A percentile compares a stretch with the other conserved stretches of the same genome.
Evolutionary conservation across 2,329 filamentous ascomycete species (phyloP).

Genomic region (Talaromyces albobiverticillius): DNA sequence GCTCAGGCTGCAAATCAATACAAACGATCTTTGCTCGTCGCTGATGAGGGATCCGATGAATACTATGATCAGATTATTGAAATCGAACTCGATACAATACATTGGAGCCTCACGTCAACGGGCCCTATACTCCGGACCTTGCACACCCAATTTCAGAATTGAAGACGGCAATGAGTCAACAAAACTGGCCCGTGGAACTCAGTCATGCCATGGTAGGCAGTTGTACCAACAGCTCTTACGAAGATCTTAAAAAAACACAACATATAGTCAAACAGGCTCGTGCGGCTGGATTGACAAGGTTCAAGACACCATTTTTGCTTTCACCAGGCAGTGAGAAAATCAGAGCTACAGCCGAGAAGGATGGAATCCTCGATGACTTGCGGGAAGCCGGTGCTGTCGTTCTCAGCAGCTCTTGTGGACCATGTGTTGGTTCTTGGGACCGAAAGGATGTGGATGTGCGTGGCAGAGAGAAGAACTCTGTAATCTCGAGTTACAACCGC

Average conservation of each 20-base stretch:
- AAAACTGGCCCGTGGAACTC: constrained; percentile 92
- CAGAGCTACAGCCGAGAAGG: constrained; percentile 82
- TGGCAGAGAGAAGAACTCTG: constrained; percentile 73
- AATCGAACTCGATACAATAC: constrained; percentile 89
- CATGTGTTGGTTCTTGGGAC: constrained; percentile 94
- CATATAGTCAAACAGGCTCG: constrained; percentile 55
- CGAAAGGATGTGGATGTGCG: constrained; percentile 91
- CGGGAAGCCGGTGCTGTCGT: constrained; percentile 94
- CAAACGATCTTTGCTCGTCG: constrained; percentile 75
- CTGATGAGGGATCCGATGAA: constrained; percentile 72
- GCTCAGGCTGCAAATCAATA: constrained; percentile 80
- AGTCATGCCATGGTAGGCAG: constrained; percentile 97
- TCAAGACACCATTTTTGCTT: constrained; percentile 89
- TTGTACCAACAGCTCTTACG: constrained; percentile 88
- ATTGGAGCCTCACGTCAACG: constrained; percentile 97
- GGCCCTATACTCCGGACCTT: constrained; percentile 96
- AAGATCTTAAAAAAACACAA: constrained; percentile 62
- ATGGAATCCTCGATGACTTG: constrained; percentile 88
- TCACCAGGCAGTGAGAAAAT: constrained; percentile 97
- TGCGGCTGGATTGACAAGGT: constrained; percentile 87
- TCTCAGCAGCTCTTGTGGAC: constrained; percentile 90
- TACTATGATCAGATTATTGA: constrained; percentile 94
- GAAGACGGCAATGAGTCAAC: constrained; percentile 85
- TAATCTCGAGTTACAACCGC: constrained; percentile 98
- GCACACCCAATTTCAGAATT: constrained; percentile 97